Percentiles rank a stretch among this genome's conserved stretches.
phyloP scores from a whole-genome alignment of 257 asterid species.

The Vinca minor region DNA sequence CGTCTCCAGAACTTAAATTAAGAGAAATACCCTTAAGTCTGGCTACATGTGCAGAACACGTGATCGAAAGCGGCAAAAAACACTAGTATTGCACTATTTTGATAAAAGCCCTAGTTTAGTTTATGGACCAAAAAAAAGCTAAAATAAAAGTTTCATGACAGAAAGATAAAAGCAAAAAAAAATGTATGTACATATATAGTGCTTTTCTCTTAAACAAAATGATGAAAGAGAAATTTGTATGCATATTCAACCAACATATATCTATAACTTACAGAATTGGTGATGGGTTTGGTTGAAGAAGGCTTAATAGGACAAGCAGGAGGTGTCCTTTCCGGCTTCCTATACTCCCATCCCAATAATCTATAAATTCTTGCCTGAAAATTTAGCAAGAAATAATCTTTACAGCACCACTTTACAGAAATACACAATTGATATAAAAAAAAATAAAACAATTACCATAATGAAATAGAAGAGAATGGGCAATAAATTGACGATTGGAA shows the following conservation, averaged over 20 bases:
- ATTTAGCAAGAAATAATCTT: not conserved
- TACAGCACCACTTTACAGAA: not conserved
- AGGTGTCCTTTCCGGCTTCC: conserved; percentile 74
- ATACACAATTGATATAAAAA: not conserved
- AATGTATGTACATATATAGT: too few species aligned
- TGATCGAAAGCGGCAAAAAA: too few species aligned
- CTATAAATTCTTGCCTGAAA: conserved; percentile 68
- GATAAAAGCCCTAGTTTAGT: too few species aligned
- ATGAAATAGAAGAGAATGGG: conserved; percentile 70
- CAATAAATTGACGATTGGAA: conserved; percentile 79
- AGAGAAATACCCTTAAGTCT: too few species aligned
- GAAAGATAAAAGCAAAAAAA: too few species aligned
- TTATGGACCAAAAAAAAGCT: too few species aligned
- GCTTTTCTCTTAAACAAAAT: too few species aligned
- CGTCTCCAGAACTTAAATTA: too few species aligned
- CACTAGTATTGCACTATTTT: too few species aligned
- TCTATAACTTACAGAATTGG: conserved; percentile 61
- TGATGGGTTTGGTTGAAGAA: conserved; percentile 34
- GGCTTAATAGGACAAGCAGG: conserved; percentile 86
- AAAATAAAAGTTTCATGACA: too few species aligned
- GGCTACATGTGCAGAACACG: too few species aligned
- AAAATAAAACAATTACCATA: conserved; percentile 40
- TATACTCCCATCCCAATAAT: conserved; percentile 79
- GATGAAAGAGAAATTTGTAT: too few species aligned
- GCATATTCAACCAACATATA: not conserved